Evolutionary conservation across 1,284 basidiomycete species (phyloP), one percentile per base, ranked within the genome.

Genomic region (Malassezia sympodialis): DNA sequence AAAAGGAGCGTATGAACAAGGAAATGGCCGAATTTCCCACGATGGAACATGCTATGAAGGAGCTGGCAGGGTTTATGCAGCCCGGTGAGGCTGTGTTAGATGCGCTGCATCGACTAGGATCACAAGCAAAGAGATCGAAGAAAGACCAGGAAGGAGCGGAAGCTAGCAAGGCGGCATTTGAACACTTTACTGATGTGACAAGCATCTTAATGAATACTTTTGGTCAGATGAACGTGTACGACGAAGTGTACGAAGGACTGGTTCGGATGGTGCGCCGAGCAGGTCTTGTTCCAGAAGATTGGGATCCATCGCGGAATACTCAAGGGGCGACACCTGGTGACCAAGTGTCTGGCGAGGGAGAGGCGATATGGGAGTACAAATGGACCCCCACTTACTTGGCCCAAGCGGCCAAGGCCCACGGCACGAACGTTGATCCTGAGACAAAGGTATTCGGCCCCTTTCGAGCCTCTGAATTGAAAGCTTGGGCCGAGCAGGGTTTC

Each of bases 31-130:
- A 87, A 51, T 63, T 58, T 44, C 57, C 62, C 1, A 67, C 67
- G n/a, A 88, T 87, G 72, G 83, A 80, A 27, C 88, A 69, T 11
- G 59, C 63, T 39, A 64, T 63, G 50, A 58, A 53, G 37, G 26
- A 49, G 12, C 35, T 73, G 19, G 78, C 90, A 2, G 78, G 79
- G 10, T 78, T 85, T 74, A 80, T 96, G 74, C 84, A 86, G 76
- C 85, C 86, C 59, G 88, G 88, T 3, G 93, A 98, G 77, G 87
- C 87, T 0, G 87, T 96, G 1, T 78, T 96, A 23, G 87, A 89
- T 71, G 87, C 90, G 4, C 76, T 98, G 52, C 88, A 90, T 62
- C 82, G 93, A 19, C 77, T 96, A 1, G 93, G 93, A 10, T 79
- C 58, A 12, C 50, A 54, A 8, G 41, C 58, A 1, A 79, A 85